Percentiles rank a stretch among this genome's conserved stretches.
Evolutionary conservation across 2,329 filamentous ascomycete genomes (phyloP).

Genomic region (Chaetothyriales sp.): DNA sequence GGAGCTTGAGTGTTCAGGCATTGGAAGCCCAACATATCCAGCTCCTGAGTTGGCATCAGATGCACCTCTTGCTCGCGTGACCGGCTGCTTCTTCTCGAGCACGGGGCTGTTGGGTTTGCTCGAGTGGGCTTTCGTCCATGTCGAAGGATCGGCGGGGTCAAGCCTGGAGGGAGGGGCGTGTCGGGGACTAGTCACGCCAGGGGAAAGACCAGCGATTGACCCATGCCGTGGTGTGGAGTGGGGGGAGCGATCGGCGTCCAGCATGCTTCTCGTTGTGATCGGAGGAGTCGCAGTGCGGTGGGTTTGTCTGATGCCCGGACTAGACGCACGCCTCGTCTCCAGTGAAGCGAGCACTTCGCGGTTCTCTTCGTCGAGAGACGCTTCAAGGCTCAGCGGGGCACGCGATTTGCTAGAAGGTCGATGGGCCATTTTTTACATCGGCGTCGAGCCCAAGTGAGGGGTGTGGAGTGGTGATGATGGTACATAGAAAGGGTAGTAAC

Average conservation of each 20-base stretch:
- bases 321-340: slow-evolving; percentile 32
- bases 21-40: background rate
- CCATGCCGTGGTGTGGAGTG: slow-evolving; percentile 26
- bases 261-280: slow-evolving; percentile 51
- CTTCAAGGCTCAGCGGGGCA: slow-evolving; percentile 56
- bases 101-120: slow-evolving; percentile 20
- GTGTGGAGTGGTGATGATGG: background rate
- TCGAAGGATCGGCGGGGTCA: slow-evolving; percentile 23
- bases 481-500: background rate
- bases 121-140: slow-evolving; percentile 22
- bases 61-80: slow-evolving; percentile 19
- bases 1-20: background rate
- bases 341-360: slow-evolving; percentile 58
- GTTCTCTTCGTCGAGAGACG: slow-evolving; percentile 63
- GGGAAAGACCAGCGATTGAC: slow-evolving; percentile 28
- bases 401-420: slow-evolving; percentile 11
- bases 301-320: slow-evolving; percentile 21
- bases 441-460: background rate
- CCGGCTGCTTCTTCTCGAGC: slow-evolving; percentile 24
- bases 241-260: slow-evolving; percentile 37
- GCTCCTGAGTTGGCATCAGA: slow-evolving; percentile 21
- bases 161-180: slow-evolving; percentile 25
- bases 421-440: slow-evolving; percentile 3
- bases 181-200: slow-evolving; percentile 23
- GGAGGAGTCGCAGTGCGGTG: slow-evolving; percentile 47